These are phyloP conservation scores for Thraustochytrium sp. DNA, from an alignment of 352 stramenopile species.

Conservation along the genomic window DNA sequence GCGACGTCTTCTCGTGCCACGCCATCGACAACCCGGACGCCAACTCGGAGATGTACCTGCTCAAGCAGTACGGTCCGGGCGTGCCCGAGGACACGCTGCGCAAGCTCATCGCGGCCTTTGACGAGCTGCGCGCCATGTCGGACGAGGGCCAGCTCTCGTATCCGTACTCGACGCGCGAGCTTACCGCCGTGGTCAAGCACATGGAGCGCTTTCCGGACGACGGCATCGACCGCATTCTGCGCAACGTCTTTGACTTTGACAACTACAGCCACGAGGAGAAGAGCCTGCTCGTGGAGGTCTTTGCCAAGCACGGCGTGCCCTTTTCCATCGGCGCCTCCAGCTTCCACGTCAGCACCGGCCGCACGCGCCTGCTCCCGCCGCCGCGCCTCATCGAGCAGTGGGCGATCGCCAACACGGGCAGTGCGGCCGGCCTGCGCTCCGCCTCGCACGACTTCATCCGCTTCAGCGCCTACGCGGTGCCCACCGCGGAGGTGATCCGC, in stretches of 20 bases:
- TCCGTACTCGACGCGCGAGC: constrained; percentile 86
- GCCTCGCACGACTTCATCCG: not conserved
- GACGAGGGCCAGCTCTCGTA: constrained; percentile 82
- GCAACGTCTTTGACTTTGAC: constrained; percentile 91
- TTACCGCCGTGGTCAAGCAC: constrained; percentile 86
- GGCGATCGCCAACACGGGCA: not conserved
- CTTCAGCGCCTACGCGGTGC: not conserved
- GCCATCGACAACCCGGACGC: constrained; percentile 81
- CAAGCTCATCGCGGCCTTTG: constrained; percentile 74
- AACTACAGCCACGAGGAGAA: constrained; percentile 68
- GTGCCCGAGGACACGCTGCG: constrained; percentile 68
- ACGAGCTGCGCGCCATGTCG: constrained; percentile 75
- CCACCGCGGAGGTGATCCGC: not conserved
- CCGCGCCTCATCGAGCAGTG: constrained; percentile 17
- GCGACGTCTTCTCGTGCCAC: constrained; percentile 84
- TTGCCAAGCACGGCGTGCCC: constrained; percentile 51
- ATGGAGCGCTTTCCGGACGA: constrained; percentile 82
- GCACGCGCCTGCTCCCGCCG: constrained; percentile 16
- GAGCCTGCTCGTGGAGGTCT: constrained; percentile 67
- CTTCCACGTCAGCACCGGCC: constrained; percentile 33
- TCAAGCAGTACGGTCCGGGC: constrained; percentile 77
- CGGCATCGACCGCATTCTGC: constrained; percentile 69
- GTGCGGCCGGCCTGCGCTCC: not conserved
- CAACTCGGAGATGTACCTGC: constrained; percentile 76
- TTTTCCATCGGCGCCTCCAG: constrained; percentile 27